Conservation (phyloP, 306 rosid species). For the Abrus precatorius region DNA sequence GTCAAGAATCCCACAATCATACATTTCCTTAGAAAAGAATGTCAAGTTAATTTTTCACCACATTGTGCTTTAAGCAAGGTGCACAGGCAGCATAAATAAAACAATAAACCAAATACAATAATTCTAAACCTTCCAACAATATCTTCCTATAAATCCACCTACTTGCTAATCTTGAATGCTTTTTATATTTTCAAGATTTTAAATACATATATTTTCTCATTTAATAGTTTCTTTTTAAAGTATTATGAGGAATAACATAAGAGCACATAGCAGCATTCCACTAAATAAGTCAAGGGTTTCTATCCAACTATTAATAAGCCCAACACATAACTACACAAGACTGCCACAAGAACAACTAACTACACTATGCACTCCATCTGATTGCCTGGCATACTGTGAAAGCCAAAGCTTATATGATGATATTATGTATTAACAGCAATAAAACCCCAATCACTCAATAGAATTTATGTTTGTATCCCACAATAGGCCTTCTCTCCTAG, state of each 20-base stretch:
- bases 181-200: neutral
- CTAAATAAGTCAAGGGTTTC: conserved; percentile 6
- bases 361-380: neutral
- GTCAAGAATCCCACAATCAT: conserved; percentile 47
- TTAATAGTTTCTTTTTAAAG: neutral
- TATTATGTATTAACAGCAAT: too few species aligned
- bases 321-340: neutral
- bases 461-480: neutral
- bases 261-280: neutral
- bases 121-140: neutral
- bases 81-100: conserved; percentile 21
- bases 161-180: neutral
- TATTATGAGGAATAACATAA: neutral
- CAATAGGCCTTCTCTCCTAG: neutral
- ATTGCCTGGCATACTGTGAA: neutral
- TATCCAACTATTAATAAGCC: conserved; percentile 14
- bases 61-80: conserved; percentile 17
- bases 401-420: neutral
- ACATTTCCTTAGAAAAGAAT: neutral
- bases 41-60: neutral
- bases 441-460: too few species aligned
- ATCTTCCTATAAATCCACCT: neutral
- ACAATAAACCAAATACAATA: neutral
- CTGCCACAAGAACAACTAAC: neutral
- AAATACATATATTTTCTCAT: neutral